Conservation (phyloP, 768 basidiomycete genomes). For the Chalciporus sphaerocephalus region DNA sequence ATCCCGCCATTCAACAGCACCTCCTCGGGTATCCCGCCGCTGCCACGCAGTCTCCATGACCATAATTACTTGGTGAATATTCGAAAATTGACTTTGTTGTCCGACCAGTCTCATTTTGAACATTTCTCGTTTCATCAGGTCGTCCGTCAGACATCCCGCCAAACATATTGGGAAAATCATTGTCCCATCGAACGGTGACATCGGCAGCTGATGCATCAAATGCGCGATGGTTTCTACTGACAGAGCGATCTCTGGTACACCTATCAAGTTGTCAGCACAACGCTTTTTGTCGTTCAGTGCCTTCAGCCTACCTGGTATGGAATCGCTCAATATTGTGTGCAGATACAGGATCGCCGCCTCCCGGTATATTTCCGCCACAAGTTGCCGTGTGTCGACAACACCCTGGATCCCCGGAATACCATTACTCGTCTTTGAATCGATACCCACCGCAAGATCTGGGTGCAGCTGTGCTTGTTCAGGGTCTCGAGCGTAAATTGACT, state of each 20-base stretch:
- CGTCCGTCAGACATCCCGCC: conserved; percentile 70
- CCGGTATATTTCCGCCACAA: conserved; percentile 55
- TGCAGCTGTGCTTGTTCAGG: conserved; percentile 38
- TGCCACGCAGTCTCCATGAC: conserved; percentile 72
- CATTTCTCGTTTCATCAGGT: conserved; percentile 52
- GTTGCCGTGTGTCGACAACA: conserved; percentile 43
- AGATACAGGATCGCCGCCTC: conserved; percentile 66
- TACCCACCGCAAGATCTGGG: conserved; percentile 32
- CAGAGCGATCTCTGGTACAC: conserved; percentile 64
- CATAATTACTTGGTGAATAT: conserved; percentile 51
- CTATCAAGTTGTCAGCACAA: conserved; percentile 34
- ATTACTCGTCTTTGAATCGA: conserved; percentile 17
- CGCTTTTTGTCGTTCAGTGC: background rate
- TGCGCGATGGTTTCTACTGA: conserved; percentile 54
- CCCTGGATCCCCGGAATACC: conserved; percentile 29
- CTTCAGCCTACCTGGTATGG: conserved; percentile 57
- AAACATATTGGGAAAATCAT: conserved; percentile 72
- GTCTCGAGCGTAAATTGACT: conserved; percentile 28
- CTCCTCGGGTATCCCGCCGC: conserved; percentile 52
- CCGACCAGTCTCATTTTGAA: conserved; percentile 53
- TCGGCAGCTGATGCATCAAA: conserved; percentile 48
- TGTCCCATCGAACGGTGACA: conserved; percentile 60
- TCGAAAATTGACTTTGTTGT: conserved; percentile 57
- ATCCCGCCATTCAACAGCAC: conserved; percentile 57
- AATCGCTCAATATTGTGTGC: conserved; percentile 64